phyloP scores from a whole-genome alignment of 2,329 filamentous ascomycete genomes.

The Fusarium dimerum region DNA sequence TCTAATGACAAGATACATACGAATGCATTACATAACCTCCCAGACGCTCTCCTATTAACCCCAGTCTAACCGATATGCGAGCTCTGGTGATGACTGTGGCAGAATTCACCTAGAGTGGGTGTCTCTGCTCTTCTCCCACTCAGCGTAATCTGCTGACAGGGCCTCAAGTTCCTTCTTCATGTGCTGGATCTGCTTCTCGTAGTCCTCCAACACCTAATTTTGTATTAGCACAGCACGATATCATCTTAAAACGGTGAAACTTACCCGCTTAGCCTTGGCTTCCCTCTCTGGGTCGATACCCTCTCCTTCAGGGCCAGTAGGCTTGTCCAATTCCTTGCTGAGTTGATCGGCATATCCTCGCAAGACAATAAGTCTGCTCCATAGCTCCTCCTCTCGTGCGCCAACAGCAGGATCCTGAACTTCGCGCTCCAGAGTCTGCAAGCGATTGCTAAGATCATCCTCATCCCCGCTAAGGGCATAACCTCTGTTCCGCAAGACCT shows the following conservation, averaged over 20 bases:
- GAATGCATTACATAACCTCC: not conserved
- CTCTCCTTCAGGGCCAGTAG: conserved; percentile 56
- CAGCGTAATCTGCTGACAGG: conserved; percentile 57
- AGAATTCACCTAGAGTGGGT: conserved; percentile 37
- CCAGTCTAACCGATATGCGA: not conserved
- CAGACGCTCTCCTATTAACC: not conserved
- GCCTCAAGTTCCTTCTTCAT: conserved; percentile 72
- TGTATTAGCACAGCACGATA: not conserved
- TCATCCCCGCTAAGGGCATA: conserved; percentile 80
- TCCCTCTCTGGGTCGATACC: conserved; percentile 70
- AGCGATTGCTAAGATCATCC: conserved; percentile 73
- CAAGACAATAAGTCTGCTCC: conserved; percentile 77
- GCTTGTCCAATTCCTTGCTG: conserved; percentile 72
- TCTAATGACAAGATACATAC: not conserved
- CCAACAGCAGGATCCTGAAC: conserved; percentile 74
- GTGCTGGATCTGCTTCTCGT: conserved; percentile 77
- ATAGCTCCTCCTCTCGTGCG: conserved; percentile 80
- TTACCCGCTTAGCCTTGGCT: conserved; percentile 72
- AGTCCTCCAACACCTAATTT: conserved; percentile 73
- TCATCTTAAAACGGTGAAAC: conserved; percentile 20
- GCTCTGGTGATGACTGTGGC: conserved; percentile 1
- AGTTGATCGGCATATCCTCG: conserved; percentile 72
- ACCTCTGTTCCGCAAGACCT: conserved; percentile 77
- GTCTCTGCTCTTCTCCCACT: conserved; percentile 55
- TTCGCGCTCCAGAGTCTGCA: conserved; percentile 67